phyloP scores from a whole-genome alignment of 768 basidiomycete species.

The Hygrophorus pudorinus region DNA sequence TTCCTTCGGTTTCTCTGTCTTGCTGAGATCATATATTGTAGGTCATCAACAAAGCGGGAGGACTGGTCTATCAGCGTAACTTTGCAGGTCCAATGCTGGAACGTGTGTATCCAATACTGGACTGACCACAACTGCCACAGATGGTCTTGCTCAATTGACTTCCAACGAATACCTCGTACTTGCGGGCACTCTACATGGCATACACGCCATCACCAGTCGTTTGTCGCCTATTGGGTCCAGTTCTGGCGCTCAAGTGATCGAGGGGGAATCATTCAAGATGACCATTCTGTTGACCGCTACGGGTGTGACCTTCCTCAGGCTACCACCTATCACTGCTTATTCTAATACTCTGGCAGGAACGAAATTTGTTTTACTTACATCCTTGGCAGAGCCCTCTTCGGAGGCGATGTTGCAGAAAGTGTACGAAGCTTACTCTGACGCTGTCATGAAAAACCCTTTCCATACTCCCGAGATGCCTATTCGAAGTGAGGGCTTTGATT shows the following conservation, averaged over 20 bases:
- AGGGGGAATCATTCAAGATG: constrained; percentile 93
- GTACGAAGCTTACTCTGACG: constrained; percentile 90
- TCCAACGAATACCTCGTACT: constrained; percentile 94
- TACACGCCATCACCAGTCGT: constrained; percentile 95
- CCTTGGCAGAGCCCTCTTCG: constrained; percentile 60
- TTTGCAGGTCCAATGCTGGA: constrained; percentile 59
- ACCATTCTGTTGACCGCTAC: constrained; percentile 84
- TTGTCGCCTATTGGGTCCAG: constrained; percentile 75
- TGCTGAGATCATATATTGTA: constrained; percentile 21
- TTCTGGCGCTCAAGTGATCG: constrained; percentile 91
- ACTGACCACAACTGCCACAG: constrained; percentile 28
- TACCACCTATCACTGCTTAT: neutral
- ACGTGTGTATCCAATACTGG: neutral
- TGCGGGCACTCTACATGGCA: constrained; percentile 93
- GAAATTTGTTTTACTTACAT: constrained; percentile 90
- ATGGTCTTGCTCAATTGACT: constrained; percentile 82
- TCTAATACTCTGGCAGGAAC: constrained; percentile 47
- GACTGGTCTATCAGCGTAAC: constrained; percentile 87
- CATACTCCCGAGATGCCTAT: constrained; percentile 99
- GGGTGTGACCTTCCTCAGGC: constrained; percentile 36
- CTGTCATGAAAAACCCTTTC: constrained; percentile 99
- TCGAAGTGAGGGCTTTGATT: constrained; percentile 82
- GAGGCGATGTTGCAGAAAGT: constrained; percentile 70
- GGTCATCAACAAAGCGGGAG: constrained; percentile 98
- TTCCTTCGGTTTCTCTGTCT: constrained; percentile 3